Conservation (phyloP, 352 stramenopile genomes). For the Pythium brachiatum region DNA sequence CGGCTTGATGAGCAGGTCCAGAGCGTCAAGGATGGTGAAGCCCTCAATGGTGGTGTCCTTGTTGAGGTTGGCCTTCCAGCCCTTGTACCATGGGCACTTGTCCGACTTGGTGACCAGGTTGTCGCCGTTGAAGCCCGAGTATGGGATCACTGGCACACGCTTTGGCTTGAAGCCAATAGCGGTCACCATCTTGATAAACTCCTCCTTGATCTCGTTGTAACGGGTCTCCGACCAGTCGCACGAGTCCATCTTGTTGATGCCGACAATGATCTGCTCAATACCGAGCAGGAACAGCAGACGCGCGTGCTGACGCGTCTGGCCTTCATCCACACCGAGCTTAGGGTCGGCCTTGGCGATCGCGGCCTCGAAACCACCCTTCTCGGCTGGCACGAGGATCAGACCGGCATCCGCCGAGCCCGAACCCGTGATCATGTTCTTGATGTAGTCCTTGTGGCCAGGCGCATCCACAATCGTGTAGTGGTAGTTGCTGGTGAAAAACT, state of each 20-base stretch:
- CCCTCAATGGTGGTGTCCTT: conserved; percentile 30
- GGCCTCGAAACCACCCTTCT: conserved; percentile 92
- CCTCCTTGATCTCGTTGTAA: conserved; percentile 84
- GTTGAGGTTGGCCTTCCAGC: conserved; percentile 67
- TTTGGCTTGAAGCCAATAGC: conserved; percentile 81
- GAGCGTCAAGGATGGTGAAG: conserved; percentile 58
- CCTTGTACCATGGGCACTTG: conserved; percentile 75
- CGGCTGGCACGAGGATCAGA: conserved; percentile 88
- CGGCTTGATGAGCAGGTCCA: conserved; percentile 37
- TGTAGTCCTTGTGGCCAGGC: conserved; percentile 97
- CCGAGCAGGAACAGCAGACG: conserved; percentile 48
- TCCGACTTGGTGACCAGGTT: conserved; percentile 72
- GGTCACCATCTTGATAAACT: conserved; percentile 79
- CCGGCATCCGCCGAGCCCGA: conserved; percentile 98
- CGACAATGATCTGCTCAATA: conserved; percentile 79
- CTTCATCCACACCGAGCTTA: conserved; percentile 60
- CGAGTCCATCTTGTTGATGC: conserved; percentile 85
- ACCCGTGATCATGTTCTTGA: conserved; percentile 99
- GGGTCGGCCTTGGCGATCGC: conserved; percentile 88
- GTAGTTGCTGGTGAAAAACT: conserved; percentile 96
- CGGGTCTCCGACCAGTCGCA: conserved; percentile 60
- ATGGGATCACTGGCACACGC: conserved; percentile 52
- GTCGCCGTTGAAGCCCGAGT: conserved; percentile 80
- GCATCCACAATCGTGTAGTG: conserved; percentile 98
- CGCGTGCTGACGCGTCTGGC: conserved; percentile 96